These are phyloP conservation scores for Candida lessepsii DNA, from an alignment of 805 yeast species.

Conservation along the genomic window DNA sequence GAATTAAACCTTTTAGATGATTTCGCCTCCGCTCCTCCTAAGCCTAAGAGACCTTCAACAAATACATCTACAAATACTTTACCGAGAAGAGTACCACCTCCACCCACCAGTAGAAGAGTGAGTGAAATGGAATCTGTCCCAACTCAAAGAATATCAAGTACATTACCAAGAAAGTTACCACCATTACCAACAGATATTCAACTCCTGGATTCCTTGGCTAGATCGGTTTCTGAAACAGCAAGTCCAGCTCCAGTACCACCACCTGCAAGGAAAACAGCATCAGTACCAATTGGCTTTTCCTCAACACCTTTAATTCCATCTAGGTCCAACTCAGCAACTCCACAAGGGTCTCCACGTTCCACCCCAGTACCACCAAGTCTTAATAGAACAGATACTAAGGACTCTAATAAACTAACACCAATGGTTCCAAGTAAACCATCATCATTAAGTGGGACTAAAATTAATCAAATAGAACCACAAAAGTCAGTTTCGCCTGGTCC, in stretches of 20 bases:
- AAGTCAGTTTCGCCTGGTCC: too few species aligned
- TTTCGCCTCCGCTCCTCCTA: constrained; percentile 21
- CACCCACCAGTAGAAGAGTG: constrained; percentile 22
- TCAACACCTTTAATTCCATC: constrained; percentile 40
- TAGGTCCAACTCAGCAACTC: constrained; percentile 30
- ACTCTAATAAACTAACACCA: constrained; percentile 22
- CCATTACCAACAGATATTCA: constrained; percentile 15
- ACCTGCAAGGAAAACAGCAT: constrained; percentile 17
- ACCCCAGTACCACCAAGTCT: constrained; percentile 15
- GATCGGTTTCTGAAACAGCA: not conserved
- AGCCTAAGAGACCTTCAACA: constrained; percentile 16
- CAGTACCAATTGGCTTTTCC: constrained; percentile 34
- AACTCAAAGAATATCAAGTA: not conserved
- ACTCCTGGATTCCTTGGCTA: constrained; percentile 1
- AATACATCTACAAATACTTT: constrained; percentile 9
- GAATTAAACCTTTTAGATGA: constrained; percentile 39
- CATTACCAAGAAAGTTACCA: constrained; percentile 17
- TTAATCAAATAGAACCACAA: constrained; percentile 3
- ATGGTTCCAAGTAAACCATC: constrained; percentile 37
- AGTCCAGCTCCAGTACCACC: constrained; percentile 32
- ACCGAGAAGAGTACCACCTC: constrained; percentile 19
- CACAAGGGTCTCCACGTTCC: constrained; percentile 19
- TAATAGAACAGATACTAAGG: constrained; percentile 14
- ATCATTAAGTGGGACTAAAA: constrained; percentile 23
- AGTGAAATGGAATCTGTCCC: constrained; percentile 4